phyloP scores from a whole-genome alignment of 2,329 filamentous ascomycete species.

The Xylaria sp. region DNA sequence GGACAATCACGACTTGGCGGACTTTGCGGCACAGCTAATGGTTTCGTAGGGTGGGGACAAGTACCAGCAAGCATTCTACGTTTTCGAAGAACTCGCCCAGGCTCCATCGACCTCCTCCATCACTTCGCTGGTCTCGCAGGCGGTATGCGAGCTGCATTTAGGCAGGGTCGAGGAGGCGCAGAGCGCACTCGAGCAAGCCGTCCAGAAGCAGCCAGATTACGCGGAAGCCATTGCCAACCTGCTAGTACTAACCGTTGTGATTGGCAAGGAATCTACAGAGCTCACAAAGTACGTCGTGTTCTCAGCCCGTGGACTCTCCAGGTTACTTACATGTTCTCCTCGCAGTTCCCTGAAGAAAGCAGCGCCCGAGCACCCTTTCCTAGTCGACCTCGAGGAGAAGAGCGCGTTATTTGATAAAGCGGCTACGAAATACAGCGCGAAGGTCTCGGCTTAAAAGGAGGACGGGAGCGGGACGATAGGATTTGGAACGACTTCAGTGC shows the following conservation, averaged over 20 bases:
- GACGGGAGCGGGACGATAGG: neutral
- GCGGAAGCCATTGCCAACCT: constrained; percentile 80
- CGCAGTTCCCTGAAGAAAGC: constrained; percentile 57
- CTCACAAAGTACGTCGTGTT: constrained; percentile 59
- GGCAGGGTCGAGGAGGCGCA: constrained; percentile 88
- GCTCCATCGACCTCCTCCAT: constrained; percentile 78
- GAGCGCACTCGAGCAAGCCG: constrained; percentile 77
- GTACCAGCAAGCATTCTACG: constrained; percentile 96
- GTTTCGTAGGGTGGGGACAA: constrained; percentile 78
- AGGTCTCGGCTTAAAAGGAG: constrained; percentile 64
- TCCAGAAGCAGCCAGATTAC: constrained; percentile 72
- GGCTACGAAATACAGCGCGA: constrained; percentile 82
- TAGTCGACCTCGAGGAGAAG: constrained; percentile 81
- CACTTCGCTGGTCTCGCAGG: constrained; percentile 80
- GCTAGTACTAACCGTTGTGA: constrained; percentile 76
- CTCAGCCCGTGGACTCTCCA: neutral
- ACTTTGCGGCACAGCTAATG: constrained; percentile 6
- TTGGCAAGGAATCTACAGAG: constrained; percentile 71
- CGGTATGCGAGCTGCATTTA: constrained; percentile 87
- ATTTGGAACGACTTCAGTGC: neutral
- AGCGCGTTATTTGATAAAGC: constrained; percentile 84
- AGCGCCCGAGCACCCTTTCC: constrained; percentile 69
- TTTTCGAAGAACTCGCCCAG: constrained; percentile 94
- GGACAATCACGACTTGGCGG: constrained; percentile 31
- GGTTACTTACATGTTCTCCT: neutral